phyloP scores from a whole-genome alignment of 768 basidiomycete genomes.

The Suillus spraguei region DNA sequence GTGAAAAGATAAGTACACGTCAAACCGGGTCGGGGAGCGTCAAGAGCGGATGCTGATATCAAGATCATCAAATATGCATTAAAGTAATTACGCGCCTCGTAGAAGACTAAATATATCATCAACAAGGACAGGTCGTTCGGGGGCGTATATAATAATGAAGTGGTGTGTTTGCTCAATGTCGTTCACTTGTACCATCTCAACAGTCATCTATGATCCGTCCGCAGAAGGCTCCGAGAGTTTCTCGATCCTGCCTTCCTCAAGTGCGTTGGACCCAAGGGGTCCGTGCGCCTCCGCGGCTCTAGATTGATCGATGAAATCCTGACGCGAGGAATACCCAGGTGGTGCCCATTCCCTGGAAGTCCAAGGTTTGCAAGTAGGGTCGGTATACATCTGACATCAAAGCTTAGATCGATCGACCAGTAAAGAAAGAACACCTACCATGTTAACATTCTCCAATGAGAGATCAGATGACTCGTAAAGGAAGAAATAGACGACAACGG shows the following conservation, averaged over 20 bases:
- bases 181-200: background rate
- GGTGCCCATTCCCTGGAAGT: constrained; percentile 63
- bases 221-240: constrained; percentile 12
- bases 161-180: background rate
- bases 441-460: constrained; percentile 65
- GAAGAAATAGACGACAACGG: constrained; percentile 69
- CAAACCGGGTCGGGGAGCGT: background rate
- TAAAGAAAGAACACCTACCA: constrained; percentile 35
- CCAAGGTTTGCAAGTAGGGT: constrained; percentile 68
- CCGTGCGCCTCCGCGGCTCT: constrained; percentile 43
- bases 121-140: background rate
- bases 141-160: background rate
- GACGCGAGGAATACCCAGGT: constrained; percentile 49
- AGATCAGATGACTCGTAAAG: constrained; percentile 73
- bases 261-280: constrained; percentile 28
- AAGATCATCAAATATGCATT: background rate
- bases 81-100: background rate
- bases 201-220: background rate
- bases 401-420: constrained; percentile 3
- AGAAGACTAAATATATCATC: background rate
- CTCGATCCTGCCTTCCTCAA: constrained; percentile 30
- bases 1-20: background rate
- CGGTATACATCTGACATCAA: constrained; percentile 57
- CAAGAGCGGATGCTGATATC: background rate
- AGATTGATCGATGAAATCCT: constrained; percentile 46